These are phyloP conservation scores for Aspergillus cejpii DNA, from an alignment of 2,329 filamentous ascomycete species.

Conservation along the genomic window DNA sequence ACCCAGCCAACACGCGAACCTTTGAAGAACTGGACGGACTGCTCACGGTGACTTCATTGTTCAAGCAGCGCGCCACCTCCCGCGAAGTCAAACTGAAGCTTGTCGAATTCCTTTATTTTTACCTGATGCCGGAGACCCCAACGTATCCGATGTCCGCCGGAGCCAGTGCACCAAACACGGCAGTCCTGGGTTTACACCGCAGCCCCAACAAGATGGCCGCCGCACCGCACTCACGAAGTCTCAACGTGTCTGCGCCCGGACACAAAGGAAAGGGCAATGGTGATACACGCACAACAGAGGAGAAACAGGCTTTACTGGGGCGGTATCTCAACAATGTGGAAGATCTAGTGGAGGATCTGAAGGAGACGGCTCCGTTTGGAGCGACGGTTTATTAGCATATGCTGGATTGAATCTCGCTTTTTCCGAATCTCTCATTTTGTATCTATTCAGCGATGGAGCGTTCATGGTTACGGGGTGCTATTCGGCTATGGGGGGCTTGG, in stretches of 20 bases:
- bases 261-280: slow-evolving; percentile 23
- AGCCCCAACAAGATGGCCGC: slow-evolving; percentile 62
- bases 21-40: slow-evolving; percentile 91
- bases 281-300: slow-evolving; percentile 61
- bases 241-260: slow-evolving; percentile 25
- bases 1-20: slow-evolving; percentile 78
- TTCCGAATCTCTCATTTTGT: slow-evolving; percentile 7
- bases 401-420: slow-evolving; percentile 5
- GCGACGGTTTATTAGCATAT: slow-evolving; percentile 38
- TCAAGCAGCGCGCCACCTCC: slow-evolving; percentile 78
- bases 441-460: slow-evolving; percentile 18
- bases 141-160: slow-evolving; percentile 20
- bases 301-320: slow-evolving; percentile 74
- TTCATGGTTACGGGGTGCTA: slow-evolving; percentile 15
- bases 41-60: slow-evolving; percentile 82
- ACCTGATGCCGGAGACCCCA: slow-evolving; percentile 85
- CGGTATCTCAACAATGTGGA: slow-evolving; percentile 75
- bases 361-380: slow-evolving; percentile 69
- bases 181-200: slow-evolving; percentile 51
- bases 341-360: slow-evolving; percentile 75
- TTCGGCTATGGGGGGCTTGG: slow-evolving; percentile 9
- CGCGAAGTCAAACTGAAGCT: slow-evolving; percentile 90
- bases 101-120: slow-evolving; percentile 98
- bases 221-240: slow-evolving; percentile 48
- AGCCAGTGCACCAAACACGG: slow-evolving; percentile 36